Evolutionary conservation across 345 rosid genomes (phyloP).

Genomic region (Eucalyptus erythrocorys): DNA sequence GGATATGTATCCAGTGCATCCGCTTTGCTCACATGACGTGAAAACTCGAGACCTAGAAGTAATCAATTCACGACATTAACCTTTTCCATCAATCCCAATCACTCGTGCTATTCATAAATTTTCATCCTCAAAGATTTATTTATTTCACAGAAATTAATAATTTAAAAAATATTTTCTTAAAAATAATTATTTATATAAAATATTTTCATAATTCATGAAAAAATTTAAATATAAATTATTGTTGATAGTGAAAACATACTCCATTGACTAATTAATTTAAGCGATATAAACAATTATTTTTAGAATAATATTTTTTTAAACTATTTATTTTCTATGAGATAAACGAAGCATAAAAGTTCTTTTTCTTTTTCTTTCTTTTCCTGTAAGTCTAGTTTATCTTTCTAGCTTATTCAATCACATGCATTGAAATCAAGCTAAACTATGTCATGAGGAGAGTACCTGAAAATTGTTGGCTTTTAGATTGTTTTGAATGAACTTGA

Average conservation of each 20-base stretch:
- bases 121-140: rapidly evolving
- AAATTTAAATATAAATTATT: rapidly evolving
- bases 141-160: too few species aligned
- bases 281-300: rapidly evolving
- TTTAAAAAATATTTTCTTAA: rapidly evolving
- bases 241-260: rapidly evolving
- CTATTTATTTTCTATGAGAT: rapidly evolving
- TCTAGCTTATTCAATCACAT: not conserved
- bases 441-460: not conserved
- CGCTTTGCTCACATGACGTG: too few species aligned
- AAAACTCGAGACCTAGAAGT: too few species aligned
- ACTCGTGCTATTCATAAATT: too few species aligned
- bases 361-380: rapidly evolving
- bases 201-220: rapidly evolving
- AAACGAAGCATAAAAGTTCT: rapidly evolving
- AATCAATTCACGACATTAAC: too few species aligned
- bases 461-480: too few species aligned
- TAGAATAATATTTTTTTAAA: too few species aligned
- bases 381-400: rapidly evolving
- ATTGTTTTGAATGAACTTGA: too few species aligned
- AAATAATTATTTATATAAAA: rapidly evolving
- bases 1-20: too few species aligned
- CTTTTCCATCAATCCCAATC: too few species aligned
- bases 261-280: rapidly evolving
- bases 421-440: not conserved